A percentile compares a stretch with the other conserved stretches of the same genome.
Conservation (phyloP, 78 protist genomes). For the Salpingoeca rosetta region DNA sequence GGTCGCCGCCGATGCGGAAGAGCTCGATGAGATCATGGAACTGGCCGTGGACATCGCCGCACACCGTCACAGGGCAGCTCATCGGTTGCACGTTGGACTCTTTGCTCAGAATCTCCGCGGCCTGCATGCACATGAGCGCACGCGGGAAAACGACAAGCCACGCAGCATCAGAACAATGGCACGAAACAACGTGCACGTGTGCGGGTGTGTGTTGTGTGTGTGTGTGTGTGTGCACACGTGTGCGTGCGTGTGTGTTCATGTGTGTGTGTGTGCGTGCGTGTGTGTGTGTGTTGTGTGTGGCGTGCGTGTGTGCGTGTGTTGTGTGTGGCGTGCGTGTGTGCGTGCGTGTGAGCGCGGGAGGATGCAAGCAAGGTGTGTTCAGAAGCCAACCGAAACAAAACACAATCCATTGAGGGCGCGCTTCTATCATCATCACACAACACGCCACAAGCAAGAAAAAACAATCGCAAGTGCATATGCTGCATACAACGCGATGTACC, state of each 20-base stretch:
- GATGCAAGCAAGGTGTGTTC: not conserved
- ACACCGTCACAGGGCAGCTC: conserved; percentile 87
- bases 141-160: not conserved
- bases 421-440: not conserved
- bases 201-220: too few relatives aligned
- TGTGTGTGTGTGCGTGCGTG: too few relatives aligned
- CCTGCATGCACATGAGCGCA: conserved; percentile 27
- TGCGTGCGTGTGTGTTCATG: too few relatives aligned
- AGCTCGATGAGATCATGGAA: conserved; percentile 89
- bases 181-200: not conserved
- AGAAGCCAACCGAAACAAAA: not conserved
- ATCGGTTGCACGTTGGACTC: conserved; percentile 93
- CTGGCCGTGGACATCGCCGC: conserved; percentile 98
- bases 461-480: not conserved
- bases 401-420: not conserved
- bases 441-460: not conserved
- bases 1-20: conserved; percentile 43
- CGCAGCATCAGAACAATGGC: not conserved
- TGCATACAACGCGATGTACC: too few relatives aligned
- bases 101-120: conserved; percentile 75
- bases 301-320: too few relatives aligned
- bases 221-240: too few relatives aligned
- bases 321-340: too few relatives aligned
- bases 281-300: too few relatives aligned
- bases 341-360: too few relatives aligned